Conservation (phyloP, 352 stramenopile genomes). For the Elongisporangium prolatum region DNA sequence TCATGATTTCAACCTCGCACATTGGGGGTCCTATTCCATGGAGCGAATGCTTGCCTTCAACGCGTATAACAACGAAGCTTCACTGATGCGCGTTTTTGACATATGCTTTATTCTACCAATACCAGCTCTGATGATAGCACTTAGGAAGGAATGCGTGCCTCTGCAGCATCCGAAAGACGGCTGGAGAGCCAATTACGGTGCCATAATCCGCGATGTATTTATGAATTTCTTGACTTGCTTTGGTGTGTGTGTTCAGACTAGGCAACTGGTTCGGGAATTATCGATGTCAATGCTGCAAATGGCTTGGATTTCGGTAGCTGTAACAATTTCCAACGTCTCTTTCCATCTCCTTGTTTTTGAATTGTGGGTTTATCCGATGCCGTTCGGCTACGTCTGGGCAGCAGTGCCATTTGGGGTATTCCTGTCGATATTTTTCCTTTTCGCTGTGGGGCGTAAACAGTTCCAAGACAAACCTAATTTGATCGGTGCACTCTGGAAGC, state of each 20-base stretch:
- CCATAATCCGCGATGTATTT: conserved; percentile 15
- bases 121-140: background rate
- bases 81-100: background rate
- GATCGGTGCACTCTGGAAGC: background rate
- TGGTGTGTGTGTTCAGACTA: conserved; percentile 1
- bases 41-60: conserved; percentile 5
- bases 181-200: conserved; percentile 18
- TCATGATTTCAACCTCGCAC: background rate
- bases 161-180: conserved; percentile 5
- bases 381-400: conserved; percentile 15
- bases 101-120: background rate
- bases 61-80: background rate
- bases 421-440: conserved; percentile 11
- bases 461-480: background rate
- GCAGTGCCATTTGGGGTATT: conserved; percentile 11
- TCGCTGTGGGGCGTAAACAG: conserved; percentile 8
- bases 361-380: conserved; percentile 21
- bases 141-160: conserved; percentile 1
- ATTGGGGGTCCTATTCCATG: conserved; percentile 3
- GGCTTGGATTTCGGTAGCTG: conserved; percentile 7
- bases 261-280: conserved; percentile 3
- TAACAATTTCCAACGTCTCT: conserved; percentile 6
- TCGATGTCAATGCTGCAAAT: conserved; percentile 5
- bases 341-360: conserved; percentile 7
- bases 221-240: conserved; percentile 8